Base-by-base conservation (phyloP, 2,329 filamentous ascomycete species). In the Alternaria incomplexa region DNA sequence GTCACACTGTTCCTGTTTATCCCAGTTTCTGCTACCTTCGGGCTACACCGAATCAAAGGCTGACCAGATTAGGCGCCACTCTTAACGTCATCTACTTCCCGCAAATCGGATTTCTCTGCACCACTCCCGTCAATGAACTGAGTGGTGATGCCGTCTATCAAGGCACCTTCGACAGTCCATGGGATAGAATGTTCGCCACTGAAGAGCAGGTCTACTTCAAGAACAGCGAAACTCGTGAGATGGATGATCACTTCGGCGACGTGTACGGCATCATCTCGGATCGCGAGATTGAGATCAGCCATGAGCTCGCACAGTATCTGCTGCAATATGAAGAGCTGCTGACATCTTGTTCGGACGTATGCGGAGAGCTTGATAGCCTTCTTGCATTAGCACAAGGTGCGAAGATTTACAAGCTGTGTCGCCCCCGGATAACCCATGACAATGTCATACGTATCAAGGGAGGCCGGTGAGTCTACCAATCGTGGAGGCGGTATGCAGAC, bases 71-170 rank as follows among this genome's bases (percentile, higher is more conserved):
- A 61, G 58, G 54, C 22, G 73, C 79, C 3, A 82, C 84, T 12
- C 78, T 91, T 32, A 94, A 94, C 58, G 96, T 96, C 65, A 91
- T 96, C 17, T 97, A 96, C 77, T 91, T 97, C 65, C 95, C 94
- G 0, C 93, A 97, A 73, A 87, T 97, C 40, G 96, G 96, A 0
- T 99, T 97, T 75, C 86, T 97, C 40, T 91, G 93, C 3, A 89
- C 91, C 0, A 89, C 97, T 15, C 86, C 86, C 2, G 79, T 90
- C 4, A 87, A 93, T 68, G 81, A 84, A 13, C 77, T 83, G 2
- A 88, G 86, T 2, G 88, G 88, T 0, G 81, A 84, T 50, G 86
- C 87, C 0, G 82, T 87, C 11, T 94, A 90, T 68, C 85, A 88
- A 68, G 92, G 92, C 1, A 76, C 83, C 4, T 75, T 82, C 1